Evolutionary conservation across 495 filamentous ascomycete species (phyloP).

Genomic region (Xylaria intraflava): DNA sequence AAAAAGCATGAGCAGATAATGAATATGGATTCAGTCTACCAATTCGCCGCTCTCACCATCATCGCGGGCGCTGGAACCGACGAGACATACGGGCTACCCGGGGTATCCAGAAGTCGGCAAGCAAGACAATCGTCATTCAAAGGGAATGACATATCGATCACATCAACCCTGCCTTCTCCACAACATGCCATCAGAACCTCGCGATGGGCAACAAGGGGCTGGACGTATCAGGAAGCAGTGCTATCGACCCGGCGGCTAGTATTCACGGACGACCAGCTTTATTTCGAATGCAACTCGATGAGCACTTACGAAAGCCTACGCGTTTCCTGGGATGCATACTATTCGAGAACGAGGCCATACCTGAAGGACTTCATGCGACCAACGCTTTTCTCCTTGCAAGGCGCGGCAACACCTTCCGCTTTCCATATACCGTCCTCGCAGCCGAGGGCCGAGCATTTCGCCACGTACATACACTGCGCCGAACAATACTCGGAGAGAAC

Average conservation of each 20-base stretch:
- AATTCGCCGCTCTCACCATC: conserved; percentile 19
- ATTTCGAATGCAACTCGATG: conserved; percentile 32
- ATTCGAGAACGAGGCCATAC: too few relatives aligned
- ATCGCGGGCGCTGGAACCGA: conserved; percentile 26
- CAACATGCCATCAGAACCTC: conserved; percentile 12
- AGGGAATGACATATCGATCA: conserved; percentile 7
- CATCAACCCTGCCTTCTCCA: conserved; percentile 9
- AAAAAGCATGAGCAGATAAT: conserved; percentile 23
- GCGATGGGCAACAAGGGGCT: conserved; percentile 30
- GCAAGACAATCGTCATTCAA: conserved; percentile 1
- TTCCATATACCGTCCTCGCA: too few relatives aligned
- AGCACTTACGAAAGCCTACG: conserved; percentile 16
- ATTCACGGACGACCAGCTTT: conserved; percentile 29
- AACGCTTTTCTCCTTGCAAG: too few relatives aligned
- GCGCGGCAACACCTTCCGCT: too few relatives aligned
- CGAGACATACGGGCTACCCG: conserved; percentile 23
- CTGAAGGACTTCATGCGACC: too few relatives aligned
- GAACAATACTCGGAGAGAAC: conserved; percentile 18
- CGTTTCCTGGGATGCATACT: too few relatives aligned
- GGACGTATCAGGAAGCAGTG: conserved; percentile 39
- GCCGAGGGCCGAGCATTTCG: too few relatives aligned
- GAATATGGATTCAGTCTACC: conserved; percentile 29
- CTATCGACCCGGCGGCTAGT: conserved; percentile 28
- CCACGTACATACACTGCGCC: background rate
- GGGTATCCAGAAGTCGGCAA: conserved; percentile 9